These are phyloP conservation scores for Vigna radiata DNA, from an alignment of 306 rosid species.

Conservation along the genomic window DNA sequence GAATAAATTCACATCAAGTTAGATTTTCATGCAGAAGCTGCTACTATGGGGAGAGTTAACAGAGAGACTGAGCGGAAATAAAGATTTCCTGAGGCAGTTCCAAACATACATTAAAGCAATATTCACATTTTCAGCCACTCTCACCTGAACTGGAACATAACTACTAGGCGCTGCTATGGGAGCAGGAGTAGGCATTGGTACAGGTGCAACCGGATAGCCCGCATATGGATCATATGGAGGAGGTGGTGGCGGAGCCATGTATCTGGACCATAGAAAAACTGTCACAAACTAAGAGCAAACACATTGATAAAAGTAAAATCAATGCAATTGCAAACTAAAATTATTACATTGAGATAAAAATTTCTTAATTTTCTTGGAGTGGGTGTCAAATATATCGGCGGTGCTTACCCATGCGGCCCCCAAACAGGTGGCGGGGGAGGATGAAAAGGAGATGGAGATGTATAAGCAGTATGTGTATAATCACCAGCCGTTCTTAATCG, in stretches of 20 bases:
- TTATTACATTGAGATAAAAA: not conserved
- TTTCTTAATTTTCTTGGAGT: too few relatives aligned
- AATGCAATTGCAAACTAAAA: not conserved
- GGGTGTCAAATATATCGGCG: not conserved
- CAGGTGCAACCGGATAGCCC: conserved; percentile 90
- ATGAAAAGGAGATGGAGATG: conserved; percentile 85
- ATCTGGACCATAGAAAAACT: conserved; percentile 58
- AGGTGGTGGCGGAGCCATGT: conserved; percentile 97
- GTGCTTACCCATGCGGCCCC: conserved; percentile 89
- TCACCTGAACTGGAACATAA: conserved; percentile 92
- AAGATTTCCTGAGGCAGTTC: too few relatives aligned
- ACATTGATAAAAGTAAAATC: not conserved
- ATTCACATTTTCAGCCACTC: not conserved
- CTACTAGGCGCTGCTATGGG: conserved; percentile 90
- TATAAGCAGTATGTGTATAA: conserved; percentile 78
- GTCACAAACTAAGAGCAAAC: conserved; percentile 11
- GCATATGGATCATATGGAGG: conserved; percentile 93
- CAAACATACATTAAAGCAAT: not conserved
- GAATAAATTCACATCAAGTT: too few relatives aligned
- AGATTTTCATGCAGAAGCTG: too few relatives aligned
- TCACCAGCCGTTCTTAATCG: conserved; percentile 87
- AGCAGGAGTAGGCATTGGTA: conserved; percentile 81
- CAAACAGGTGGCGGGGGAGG: conserved; percentile 89
- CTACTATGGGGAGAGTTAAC: too few relatives aligned
- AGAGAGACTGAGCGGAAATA: too few relatives aligned